These are phyloP conservation scores for Fusarium fujikuroi DNA, from an alignment of 2,329 filamentous ascomycete species.

Conservation along the genomic window DNA sequence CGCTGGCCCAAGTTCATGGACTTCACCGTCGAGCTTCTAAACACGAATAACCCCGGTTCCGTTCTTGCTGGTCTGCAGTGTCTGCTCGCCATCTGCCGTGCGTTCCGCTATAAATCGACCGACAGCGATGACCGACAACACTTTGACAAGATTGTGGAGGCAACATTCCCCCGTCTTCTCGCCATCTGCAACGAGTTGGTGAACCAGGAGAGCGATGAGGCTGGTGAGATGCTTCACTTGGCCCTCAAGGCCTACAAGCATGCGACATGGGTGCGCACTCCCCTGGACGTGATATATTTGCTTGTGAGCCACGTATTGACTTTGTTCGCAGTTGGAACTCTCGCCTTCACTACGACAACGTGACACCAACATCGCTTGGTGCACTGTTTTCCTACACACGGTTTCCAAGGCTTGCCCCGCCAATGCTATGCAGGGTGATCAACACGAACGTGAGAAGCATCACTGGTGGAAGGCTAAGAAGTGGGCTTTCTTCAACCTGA, in stretches of 20 bases:
- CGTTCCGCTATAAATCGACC: conserved; percentile 89
- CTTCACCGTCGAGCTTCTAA: conserved; percentile 88
- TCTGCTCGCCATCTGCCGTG: conserved; percentile 91
- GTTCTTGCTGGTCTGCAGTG: conserved; percentile 96
- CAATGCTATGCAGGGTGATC: conserved; percentile 82
- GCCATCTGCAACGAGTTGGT: conserved; percentile 89
- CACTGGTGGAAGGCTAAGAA: conserved; percentile 99
- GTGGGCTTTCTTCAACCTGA: conserved; percentile 98
- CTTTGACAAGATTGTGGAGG: conserved; percentile 93
- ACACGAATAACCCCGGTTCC: conserved; percentile 84
- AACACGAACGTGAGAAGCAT: conserved; percentile 88
- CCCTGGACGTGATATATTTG: background rate
- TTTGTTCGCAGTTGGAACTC: conserved; percentile 78
- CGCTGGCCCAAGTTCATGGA: conserved; percentile 96
- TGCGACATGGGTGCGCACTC: conserved; percentile 80
- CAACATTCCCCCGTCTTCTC: conserved; percentile 88
- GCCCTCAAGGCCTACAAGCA: conserved; percentile 98
- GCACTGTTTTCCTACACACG: conserved; percentile 90
- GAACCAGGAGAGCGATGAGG: conserved; percentile 91
- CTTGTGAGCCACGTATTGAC: conserved; percentile 34
- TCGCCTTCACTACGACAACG: conserved; percentile 81
- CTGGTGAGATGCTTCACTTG: conserved; percentile 94
- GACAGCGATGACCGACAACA: conserved; percentile 81
- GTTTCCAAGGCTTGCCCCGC: conserved; percentile 86
- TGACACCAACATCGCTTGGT: conserved; percentile 91